phyloP scores from a whole-genome alignment of 768 basidiomycete species.

The Amanita molliuscula region DNA sequence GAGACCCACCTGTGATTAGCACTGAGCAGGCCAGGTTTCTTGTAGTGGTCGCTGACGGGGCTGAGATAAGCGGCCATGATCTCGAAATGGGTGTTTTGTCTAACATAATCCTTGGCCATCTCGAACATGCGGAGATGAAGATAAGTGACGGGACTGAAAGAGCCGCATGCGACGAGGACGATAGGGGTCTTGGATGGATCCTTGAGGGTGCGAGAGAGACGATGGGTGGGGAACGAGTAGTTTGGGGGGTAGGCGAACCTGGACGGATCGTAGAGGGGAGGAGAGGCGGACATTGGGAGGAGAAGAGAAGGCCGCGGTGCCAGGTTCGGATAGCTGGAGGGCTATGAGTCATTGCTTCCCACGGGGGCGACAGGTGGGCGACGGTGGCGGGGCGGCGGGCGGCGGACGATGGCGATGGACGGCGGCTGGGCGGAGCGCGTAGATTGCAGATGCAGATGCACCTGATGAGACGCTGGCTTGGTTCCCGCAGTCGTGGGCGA shows the following conservation, averaged over 20 bases:
- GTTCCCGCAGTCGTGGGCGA: not conserved
- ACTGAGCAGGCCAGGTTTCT: conserved; percentile 88
- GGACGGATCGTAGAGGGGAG: conserved; percentile 20
- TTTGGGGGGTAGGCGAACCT: conserved; percentile 55
- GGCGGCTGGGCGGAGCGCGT: not conserved
- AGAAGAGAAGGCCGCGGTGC: conserved; percentile 4
- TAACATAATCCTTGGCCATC: conserved; percentile 95
- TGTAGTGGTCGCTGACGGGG: conserved; percentile 93
- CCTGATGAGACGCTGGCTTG: too few species aligned
- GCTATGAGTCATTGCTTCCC: conserved; percentile 19
- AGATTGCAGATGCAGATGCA: too few species aligned
- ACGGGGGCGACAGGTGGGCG: conserved; percentile 9
- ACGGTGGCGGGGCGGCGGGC: not conserved
- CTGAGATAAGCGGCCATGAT: conserved; percentile 94
- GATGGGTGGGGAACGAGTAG: conserved; percentile 60
- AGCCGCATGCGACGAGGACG: conserved; percentile 93
- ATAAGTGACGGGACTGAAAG: conserved; percentile 97
- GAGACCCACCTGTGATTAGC: conserved; percentile 75
- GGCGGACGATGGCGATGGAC: not conserved
- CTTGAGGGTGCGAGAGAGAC: conserved; percentile 45
- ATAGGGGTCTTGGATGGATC: conserved; percentile 71
- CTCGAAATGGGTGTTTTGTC: conserved; percentile 87
- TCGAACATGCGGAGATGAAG: conserved; percentile 99
- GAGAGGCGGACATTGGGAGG: conserved; percentile 15
- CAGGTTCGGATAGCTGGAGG: not conserved